These are phyloP conservation scores for Hysterangium stoloniferum DNA, from an alignment of 768 basidiomycete species.

Conservation along the genomic window DNA sequence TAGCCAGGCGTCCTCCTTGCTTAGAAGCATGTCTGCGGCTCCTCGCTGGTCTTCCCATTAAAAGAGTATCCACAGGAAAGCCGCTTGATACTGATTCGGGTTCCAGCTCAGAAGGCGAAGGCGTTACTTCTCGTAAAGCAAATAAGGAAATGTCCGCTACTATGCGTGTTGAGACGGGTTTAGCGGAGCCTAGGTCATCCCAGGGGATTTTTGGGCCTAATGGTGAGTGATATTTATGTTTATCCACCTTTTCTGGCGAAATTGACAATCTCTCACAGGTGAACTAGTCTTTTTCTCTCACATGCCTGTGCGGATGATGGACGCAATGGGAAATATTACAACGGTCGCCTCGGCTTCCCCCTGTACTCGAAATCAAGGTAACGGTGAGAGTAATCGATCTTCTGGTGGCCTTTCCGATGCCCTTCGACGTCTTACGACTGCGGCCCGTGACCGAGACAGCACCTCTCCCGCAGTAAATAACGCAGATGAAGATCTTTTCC, in stretches of 20 bases:
- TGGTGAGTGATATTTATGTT: constrained; percentile 37
- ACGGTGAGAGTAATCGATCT: constrained; percentile 35
- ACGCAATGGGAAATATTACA: constrained; percentile 45
- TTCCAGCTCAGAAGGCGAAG: constrained; percentile 60
- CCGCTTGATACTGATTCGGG: constrained; percentile 43
- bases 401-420: constrained; percentile 70
- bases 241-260: background rate
- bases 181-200: constrained; percentile 78
- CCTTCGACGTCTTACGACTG: constrained; percentile 53
- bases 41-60: constrained; percentile 62
- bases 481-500: constrained; percentile 35
- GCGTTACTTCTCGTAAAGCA: constrained; percentile 26
- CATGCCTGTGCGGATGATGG: constrained; percentile 62
- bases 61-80: constrained; percentile 30
- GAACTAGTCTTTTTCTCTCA: constrained; percentile 85
- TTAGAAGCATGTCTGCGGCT: constrained; percentile 79
- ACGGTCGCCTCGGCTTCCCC: no score
- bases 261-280: constrained; percentile 37
- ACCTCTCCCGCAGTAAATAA: constrained; percentile 32
- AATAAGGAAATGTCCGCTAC: constrained; percentile 44
- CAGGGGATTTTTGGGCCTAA: constrained; percentile 87
- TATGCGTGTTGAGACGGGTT: constrained; percentile 60
- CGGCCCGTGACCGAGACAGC: constrained; percentile 47
- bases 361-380: constrained; percentile 26
- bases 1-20: constrained; percentile 71